A percentile compares a stretch with the other conserved stretches of the same genome.
Conservation (phyloP, 1,139 yeast species). For the Sugiyamaella sp. region DNA sequence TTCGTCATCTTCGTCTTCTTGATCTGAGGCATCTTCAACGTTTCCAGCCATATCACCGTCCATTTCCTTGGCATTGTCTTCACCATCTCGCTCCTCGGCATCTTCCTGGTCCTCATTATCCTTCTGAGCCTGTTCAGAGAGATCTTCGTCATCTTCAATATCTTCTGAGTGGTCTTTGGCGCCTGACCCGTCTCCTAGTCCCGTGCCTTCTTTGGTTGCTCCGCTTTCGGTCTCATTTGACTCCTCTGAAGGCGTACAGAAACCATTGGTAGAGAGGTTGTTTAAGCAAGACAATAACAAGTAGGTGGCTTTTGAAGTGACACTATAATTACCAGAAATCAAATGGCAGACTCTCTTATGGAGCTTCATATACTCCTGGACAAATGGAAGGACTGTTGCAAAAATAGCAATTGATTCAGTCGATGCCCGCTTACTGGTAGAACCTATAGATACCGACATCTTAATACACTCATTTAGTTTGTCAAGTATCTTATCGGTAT, state of each 20-base stretch:
- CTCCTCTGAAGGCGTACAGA: constrained; percentile 83
- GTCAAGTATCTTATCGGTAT: constrained; percentile 37
- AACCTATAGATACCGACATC: constrained; percentile 29
- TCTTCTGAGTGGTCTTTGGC: constrained; percentile 80
- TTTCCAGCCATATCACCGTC: constrained; percentile 98
- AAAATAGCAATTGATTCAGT: constrained; percentile 37
- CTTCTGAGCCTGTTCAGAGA: constrained; percentile 84
- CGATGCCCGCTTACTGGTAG: constrained; percentile 41
- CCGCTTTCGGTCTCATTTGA: constrained; percentile 60
- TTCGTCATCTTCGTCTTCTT: constrained; percentile 60
- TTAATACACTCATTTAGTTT: constrained; percentile 39
- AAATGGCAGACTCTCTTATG: constrained; percentile 19
- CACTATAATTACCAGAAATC: constrained; percentile 37
- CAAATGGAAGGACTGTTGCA: constrained; percentile 44
- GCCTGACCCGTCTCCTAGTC: constrained; percentile 96
- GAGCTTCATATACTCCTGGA: constrained; percentile 37
- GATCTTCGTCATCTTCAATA: constrained; percentile 90
- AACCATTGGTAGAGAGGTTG: constrained; percentile 77
- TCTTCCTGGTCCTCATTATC: constrained; percentile 75
- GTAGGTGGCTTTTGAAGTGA: constrained; percentile 51
- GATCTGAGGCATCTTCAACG: constrained; percentile 69
- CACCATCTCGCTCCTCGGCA: constrained; percentile 58
- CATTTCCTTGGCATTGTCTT: constrained; percentile 79
- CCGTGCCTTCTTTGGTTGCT: constrained; percentile 70
- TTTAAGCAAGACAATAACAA: constrained; percentile 59